Evolutionary conservation across 106 monocot species (phyloP).

Genomic region (Dendrobium officinale): DNA sequence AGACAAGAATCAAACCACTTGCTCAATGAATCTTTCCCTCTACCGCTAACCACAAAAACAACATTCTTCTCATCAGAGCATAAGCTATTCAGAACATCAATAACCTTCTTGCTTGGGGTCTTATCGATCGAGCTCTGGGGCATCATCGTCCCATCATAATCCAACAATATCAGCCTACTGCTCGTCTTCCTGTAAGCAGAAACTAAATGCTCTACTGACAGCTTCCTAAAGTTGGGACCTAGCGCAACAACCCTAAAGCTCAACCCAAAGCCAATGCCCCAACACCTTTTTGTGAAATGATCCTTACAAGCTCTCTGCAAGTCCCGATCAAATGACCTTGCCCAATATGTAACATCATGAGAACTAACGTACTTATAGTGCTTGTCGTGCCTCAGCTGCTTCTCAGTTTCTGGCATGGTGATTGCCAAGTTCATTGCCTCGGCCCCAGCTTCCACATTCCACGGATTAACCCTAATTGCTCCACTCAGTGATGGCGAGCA

Average conservation of each 20-base stretch:
- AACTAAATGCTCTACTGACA: slow-evolving; percentile 74
- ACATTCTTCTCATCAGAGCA: slow-evolving; percentile 72
- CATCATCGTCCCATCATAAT: slow-evolving; percentile 94
- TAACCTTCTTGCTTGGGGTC: slow-evolving; percentile 65
- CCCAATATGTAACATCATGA: slow-evolving; percentile 91
- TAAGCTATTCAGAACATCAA: slow-evolving; percentile 52
- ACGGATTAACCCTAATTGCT: slow-evolving; percentile 65
- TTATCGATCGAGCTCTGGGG: slow-evolving; percentile 59
- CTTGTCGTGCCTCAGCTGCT: slow-evolving; percentile 74
- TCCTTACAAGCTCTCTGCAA: slow-evolving; percentile 81
- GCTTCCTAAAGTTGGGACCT: slow-evolving; percentile 70
- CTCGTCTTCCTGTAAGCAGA: slow-evolving; percentile 46
- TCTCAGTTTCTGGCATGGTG: slow-evolving; percentile 71
- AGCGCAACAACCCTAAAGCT: slow-evolving; percentile 76
- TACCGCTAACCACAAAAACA: slow-evolving; percentile 84
- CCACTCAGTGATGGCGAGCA: slow-evolving; percentile 60
- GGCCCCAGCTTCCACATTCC: slow-evolving; percentile 71
- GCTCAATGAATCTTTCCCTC: slow-evolving; percentile 76
- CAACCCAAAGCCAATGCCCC: slow-evolving; percentile 93
- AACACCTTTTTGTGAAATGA: slow-evolving; percentile 62
- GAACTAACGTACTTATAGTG: slow-evolving; percentile 75
- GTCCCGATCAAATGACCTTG: slow-evolving; percentile 83
- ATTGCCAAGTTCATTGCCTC: slow-evolving; percentile 67
- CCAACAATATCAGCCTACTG: slow-evolving; percentile 67
- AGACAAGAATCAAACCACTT: slow-evolving; percentile 68